Conservation (phyloP, 306 rosid genomes). For the Delonix regia region DNA sequence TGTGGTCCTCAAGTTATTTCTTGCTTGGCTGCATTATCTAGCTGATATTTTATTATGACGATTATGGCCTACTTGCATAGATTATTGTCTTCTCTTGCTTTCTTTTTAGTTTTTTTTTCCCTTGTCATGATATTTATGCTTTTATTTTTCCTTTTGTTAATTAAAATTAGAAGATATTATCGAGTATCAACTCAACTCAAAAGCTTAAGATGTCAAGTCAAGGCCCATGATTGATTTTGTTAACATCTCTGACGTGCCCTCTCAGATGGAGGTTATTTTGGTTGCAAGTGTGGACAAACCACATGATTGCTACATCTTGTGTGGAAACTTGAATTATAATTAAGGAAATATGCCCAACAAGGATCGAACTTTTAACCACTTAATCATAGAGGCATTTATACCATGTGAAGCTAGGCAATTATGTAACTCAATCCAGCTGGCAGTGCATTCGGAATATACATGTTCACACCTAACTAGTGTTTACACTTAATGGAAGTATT, state of each 20-base stretch:
- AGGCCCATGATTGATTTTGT: background rate
- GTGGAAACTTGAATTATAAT: background rate
- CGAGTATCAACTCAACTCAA: background rate
- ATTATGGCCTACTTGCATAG: background rate
- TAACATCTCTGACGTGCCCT: background rate
- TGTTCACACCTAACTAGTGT: too few species aligned
- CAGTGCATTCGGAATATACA: background rate
- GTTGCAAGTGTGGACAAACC: background rate
- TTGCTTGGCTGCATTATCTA: background rate
- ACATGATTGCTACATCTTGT: background rate
- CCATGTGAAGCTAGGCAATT: background rate
- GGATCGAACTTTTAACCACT: background rate
- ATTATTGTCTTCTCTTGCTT: background rate
- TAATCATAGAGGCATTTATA: background rate
- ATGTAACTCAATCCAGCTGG: background rate
- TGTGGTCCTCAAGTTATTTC: background rate
- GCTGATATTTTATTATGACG: background rate
- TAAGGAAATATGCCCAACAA: background rate
- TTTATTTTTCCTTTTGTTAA: too few species aligned
- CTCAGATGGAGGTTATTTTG: background rate
- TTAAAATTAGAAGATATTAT: too few species aligned
- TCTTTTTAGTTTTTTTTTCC: background rate
- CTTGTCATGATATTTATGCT: too few species aligned
- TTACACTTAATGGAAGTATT: background rate
- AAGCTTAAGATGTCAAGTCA: background rate